Base-by-base conservation (phyloP, 768 basidiomycete genomes). In the Strobilomyces confusus region DNA sequence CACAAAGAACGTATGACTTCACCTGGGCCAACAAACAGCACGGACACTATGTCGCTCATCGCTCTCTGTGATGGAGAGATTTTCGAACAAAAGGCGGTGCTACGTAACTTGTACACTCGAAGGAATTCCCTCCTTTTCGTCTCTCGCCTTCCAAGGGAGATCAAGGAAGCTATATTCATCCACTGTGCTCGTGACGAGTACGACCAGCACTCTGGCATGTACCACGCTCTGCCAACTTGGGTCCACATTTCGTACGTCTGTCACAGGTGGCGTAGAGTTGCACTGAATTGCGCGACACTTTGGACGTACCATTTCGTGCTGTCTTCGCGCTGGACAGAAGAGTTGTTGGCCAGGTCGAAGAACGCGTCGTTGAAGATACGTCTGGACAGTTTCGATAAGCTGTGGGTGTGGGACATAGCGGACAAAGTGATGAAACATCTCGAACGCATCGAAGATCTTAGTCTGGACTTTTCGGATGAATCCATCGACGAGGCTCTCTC, bases 301-400 rank as follows among this genome's bases (percentile, higher is more conserved):
- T 80, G 79, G 77, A 66, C 51, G 15, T 58, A 59, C 37, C 62
- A 71, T 22, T 57, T 68, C 11, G 66, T 74, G 36, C 56, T 49
- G 4, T 66, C 66, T 11, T 65, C 69, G 1, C 61, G 54, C 42
- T 75, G 74, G 72, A 69, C 69, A 9, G 62, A 71, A 33, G 75
- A 74, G 57, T 74, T 76, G 71, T 49, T 79, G 32, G 63, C 60
- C 26, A 69, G 78, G 19, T 80, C 78, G 0, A 77, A 75, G 51
- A 69, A 63, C 60, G 73, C 73, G 12, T 63, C 69, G 17, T 37
- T 65, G 22, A 48, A 41, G 32, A 25, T 61, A 38, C 15, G 9
- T 6, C 9, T 40, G 37, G 1, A 22, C 14, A 2, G 11, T 5
- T 4, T 7, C 8, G 37, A 40, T 3, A 9, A 17, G 15, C 34